A percentile compares a stretch with the other conserved stretches of the same genome.
phyloP scores from a whole-genome alignment of 306 rosid genomes.

The Luffa aegyptiaca region DNA sequence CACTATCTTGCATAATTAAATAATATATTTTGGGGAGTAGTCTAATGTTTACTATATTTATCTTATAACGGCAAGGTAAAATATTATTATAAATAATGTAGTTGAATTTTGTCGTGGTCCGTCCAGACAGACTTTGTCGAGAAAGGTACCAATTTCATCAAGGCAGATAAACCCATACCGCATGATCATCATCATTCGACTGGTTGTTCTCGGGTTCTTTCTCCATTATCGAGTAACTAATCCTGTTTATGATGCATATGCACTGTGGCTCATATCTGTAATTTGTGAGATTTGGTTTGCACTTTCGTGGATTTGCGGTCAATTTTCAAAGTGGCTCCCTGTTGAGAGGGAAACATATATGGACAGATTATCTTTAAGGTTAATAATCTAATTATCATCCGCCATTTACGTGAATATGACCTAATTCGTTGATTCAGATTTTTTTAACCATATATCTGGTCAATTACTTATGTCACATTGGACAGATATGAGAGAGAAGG shows the following conservation, averaged over 20 bases:
- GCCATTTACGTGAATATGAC: not conserved
- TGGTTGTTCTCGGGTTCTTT: conserved; percentile 57
- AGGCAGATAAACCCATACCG: conserved; percentile 52
- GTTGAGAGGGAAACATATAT: conserved; percentile 52
- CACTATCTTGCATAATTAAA: not conserved
- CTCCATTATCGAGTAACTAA: conserved; percentile 46
- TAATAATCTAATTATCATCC: conserved; percentile 7
- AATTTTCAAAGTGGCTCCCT: conserved; percentile 57
- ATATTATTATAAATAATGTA: no score
- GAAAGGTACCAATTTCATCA: conserved; percentile 43
- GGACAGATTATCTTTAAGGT: conserved; percentile 49
- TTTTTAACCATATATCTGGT: no score
- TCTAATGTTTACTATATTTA: not conserved
- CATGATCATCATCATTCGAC: conserved; percentile 46
- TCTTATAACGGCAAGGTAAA: no score
- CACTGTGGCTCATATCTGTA: conserved; percentile 51
- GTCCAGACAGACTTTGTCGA: conserved; percentile 56
- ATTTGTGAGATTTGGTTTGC: conserved; percentile 70
- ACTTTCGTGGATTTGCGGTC: conserved; percentile 63
- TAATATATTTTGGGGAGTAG: no score
- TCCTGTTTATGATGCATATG: conserved; percentile 50
- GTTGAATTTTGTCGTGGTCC: conserved; percentile 16
- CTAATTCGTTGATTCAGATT: no score
- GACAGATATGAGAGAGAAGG: conserved; percentile 63
- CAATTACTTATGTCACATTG: not conserved